A percentile compares a stretch with the other conserved stretches of the same genome.
phyloP scores from a whole-genome alignment of 2,329 filamentous ascomycete genomes.

The Sordariomycetes sp. region DNA sequence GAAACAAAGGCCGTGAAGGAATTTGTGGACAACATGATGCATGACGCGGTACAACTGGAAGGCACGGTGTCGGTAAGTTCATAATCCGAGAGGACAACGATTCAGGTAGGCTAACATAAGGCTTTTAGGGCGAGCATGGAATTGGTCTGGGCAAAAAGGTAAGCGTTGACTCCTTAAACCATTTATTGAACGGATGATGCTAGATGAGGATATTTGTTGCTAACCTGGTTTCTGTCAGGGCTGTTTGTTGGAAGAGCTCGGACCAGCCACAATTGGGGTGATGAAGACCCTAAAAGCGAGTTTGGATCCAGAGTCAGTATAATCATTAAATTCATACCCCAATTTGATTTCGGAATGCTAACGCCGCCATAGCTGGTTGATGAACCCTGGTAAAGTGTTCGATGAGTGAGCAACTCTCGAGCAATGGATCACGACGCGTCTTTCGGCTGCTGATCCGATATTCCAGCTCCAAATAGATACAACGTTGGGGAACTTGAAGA shows the following conservation, averaged over 20 bases:
- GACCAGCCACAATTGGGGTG: constrained; percentile 51
- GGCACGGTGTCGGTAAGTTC: constrained; percentile 56
- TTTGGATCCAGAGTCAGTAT: constrained; percentile 43
- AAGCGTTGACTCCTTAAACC: constrained; percentile 28
- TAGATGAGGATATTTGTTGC: neutral
- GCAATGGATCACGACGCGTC: neutral
- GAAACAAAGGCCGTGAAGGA: constrained; percentile 45
- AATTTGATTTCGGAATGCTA: neutral
- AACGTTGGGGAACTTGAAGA: no score
- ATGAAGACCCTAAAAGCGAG: constrained; percentile 58
- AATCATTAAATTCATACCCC: neutral
- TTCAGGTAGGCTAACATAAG: neutral
- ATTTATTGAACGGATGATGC: neutral
- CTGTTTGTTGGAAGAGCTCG: constrained; percentile 54
- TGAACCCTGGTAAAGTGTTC: constrained; percentile 65
- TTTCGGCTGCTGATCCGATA: neutral
- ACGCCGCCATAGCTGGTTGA: constrained; percentile 50
- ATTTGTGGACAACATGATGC: constrained; percentile 61
- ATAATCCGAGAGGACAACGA: neutral
- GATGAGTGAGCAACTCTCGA: constrained; percentile 27
- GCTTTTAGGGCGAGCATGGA: constrained; percentile 51
- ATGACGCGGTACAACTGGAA: constrained; percentile 59
- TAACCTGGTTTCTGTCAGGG: constrained; percentile 11
- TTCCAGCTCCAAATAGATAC: neutral
- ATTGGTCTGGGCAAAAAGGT: constrained; percentile 63